Conservation (phyloP, 768 basidiomycete genomes). For the Agaricus sinodeliciosus region DNA sequence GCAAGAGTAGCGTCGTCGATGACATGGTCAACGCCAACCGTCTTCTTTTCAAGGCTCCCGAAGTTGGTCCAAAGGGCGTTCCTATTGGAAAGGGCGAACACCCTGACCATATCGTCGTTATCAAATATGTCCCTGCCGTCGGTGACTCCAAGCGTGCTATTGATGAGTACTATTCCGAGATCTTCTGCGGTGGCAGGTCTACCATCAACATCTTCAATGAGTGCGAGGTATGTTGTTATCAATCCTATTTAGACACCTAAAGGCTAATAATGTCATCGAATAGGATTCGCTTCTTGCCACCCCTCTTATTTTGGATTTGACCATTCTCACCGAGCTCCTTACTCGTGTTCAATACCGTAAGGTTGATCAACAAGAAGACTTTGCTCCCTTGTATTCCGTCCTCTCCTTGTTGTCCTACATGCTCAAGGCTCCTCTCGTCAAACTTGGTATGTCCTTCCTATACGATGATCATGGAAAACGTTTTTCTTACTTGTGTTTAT, state of each 20-base stretch:
- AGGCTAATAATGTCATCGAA: slow-evolving; percentile 4
- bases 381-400: slow-evolving; percentile 82
- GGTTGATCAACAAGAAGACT: slow-evolving; percentile 45
- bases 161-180: slow-evolving; percentile 98
- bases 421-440: slow-evolving; percentile 97
- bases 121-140: slow-evolving; percentile 95
- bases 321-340: slow-evolving; percentile 90
- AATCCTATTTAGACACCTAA: background rate
- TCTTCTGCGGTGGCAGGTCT: slow-evolving; percentile 91
- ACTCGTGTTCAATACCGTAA: slow-evolving; percentile 89
- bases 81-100: slow-evolving; percentile 82
- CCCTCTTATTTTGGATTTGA: slow-evolving; percentile 89
- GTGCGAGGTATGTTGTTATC: slow-evolving; percentile 62
- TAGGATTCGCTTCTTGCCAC: slow-evolving; percentile 94
- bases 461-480: background rate
- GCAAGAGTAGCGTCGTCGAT: slow-evolving; percentile 94
- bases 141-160: slow-evolving; percentile 99
- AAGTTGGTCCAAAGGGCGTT: slow-evolving; percentile 41
- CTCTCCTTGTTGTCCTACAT: slow-evolving; percentile 92
- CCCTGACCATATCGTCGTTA: slow-evolving; percentile 94
- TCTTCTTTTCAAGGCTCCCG: slow-evolving; percentile 82
- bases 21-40: slow-evolving; percentile 95
- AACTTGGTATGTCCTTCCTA: slow-evolving; percentile 51
- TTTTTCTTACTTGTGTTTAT: background rate
- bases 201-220: slow-evolving; percentile 98